Evolutionary conservation across 768 basidiomycete genomes (phyloP).

Genomic region (Botryobasidium botryosum): DNA sequence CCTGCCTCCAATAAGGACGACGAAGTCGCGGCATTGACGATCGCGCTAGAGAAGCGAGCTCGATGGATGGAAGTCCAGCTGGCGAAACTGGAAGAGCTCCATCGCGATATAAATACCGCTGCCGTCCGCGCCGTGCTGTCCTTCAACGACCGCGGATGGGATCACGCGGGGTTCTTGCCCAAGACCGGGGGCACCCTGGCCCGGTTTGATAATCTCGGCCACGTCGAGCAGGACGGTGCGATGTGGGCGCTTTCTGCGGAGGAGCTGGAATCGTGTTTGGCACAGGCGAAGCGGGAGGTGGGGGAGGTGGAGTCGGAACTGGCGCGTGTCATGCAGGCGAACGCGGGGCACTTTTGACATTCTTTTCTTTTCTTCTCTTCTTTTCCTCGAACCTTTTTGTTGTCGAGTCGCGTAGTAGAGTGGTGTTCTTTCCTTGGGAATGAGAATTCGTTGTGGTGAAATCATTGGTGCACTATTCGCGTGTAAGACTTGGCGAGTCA

Average conservation of each 20-base stretch:
- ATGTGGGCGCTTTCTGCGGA: constrained; percentile 40
- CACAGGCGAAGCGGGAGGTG: constrained; percentile 51
- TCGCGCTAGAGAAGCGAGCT: constrained; percentile 75
- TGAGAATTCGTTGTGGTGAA: no score
- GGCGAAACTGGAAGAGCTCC: constrained; percentile 74
- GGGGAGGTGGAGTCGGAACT: constrained; percentile 59
- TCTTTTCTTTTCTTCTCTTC: no score
- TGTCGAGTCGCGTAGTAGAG: no score
- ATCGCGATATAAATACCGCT: constrained; percentile 79
- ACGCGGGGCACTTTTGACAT: constrained; percentile 4
- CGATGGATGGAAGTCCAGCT: constrained; percentile 88
- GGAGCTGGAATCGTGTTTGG: constrained; percentile 60
- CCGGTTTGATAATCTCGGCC: constrained; percentile 30
- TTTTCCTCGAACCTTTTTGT: no score
- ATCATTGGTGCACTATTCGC: no score
- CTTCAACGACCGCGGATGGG: constrained; percentile 80
- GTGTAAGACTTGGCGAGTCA: no score
- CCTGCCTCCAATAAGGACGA: constrained; percentile 53
- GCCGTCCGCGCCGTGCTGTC: constrained; percentile 67
- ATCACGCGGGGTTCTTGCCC: constrained; percentile 28
- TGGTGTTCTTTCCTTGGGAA: no score
- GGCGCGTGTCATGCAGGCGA: constrained; percentile 46
- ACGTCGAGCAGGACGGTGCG: constrained; percentile 26
- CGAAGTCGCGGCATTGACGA: constrained; percentile 68
- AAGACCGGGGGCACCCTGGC: constrained; percentile 1